Evolutionary conservation across 2,329 filamentous ascomycete species (phyloP).

Genomic region (Bertia moriformis): DNA sequence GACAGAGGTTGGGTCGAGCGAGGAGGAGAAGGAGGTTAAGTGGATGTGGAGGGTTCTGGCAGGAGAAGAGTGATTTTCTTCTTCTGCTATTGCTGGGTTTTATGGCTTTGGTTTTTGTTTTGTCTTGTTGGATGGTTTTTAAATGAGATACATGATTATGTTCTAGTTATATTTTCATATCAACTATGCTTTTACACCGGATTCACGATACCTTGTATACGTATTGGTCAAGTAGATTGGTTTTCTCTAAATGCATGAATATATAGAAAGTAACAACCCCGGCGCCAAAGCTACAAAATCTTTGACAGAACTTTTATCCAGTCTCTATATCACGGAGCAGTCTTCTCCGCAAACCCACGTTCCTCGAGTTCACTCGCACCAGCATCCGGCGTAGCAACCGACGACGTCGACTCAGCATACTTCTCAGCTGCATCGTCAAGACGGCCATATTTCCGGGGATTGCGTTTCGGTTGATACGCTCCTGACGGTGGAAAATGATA

Average conservation of each 20-base stretch:
- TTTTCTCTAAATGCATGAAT: too few relatives aligned
- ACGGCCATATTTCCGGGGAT: conserved; percentile 28
- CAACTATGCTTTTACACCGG: too few relatives aligned
- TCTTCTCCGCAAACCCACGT: conserved; percentile 24
- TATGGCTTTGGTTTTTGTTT: conserved; percentile 1
- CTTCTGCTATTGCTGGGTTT: too few relatives aligned
- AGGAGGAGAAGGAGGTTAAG: conserved; percentile 20
- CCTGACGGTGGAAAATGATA: conserved; percentile 37
- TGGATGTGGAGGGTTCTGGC: conserved; percentile 21
- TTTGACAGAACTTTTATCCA: too few relatives aligned
- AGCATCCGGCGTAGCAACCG: conserved; percentile 21
- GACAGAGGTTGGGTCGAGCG: conserved; percentile 14
- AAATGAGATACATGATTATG: too few relatives aligned
- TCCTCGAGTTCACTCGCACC: conserved; percentile 27
- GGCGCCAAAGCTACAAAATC: too few relatives aligned
- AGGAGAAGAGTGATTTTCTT: too few relatives aligned
- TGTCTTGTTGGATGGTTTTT: too few relatives aligned
- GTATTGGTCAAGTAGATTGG: too few relatives aligned
- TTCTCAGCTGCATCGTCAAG: conserved; percentile 29
- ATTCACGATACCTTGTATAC: too few relatives aligned
- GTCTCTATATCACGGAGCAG: conserved; percentile 1
- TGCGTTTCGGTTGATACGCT: conserved; percentile 29
- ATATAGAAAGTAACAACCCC: too few relatives aligned
- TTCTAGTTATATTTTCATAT: too few relatives aligned
- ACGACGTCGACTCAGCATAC: conserved; percentile 24